phyloP scores from a whole-genome alignment of 345 rosid genomes.

The Syzygium aqueum region DNA sequence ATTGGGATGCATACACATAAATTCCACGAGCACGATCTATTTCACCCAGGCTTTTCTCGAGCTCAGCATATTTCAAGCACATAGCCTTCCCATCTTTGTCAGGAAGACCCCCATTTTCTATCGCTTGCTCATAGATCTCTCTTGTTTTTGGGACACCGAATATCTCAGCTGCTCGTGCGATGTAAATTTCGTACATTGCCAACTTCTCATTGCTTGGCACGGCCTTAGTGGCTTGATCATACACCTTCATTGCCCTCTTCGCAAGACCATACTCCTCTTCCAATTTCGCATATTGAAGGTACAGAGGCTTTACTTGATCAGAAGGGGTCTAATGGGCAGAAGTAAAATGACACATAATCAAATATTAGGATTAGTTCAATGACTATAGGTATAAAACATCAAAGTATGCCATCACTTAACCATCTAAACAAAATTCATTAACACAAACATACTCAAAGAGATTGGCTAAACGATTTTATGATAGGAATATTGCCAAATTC shows the following conservation, averaged over 20 bases:
- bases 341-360: neutral
- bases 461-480: too few species aligned
- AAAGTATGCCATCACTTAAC: neutral
- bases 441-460: neutral
- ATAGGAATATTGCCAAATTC: neutral
- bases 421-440: neutral
- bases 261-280: constrained; percentile 96
- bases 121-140: constrained; percentile 92
- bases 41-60: constrained; percentile 92
- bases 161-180: constrained; percentile 88
- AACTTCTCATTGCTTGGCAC: constrained; percentile 81
- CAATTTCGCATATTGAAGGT: constrained; percentile 92
- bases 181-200: constrained; percentile 87
- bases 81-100: constrained; percentile 89
- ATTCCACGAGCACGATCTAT: constrained; percentile 80
- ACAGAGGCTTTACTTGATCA: constrained; percentile 75
- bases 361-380: neutral
- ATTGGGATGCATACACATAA: constrained; percentile 82
- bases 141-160: constrained; percentile 95
- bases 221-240: constrained; percentile 85
- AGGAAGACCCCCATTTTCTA: constrained; percentile 80
- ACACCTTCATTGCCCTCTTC: constrained; percentile 94
- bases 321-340: constrained; percentile 63
- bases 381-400: neutral
- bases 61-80: constrained; percentile 86